Evolutionary conservation across 345 rosid species (phyloP).

Genomic region (Melaleuca alternifolia): DNA sequence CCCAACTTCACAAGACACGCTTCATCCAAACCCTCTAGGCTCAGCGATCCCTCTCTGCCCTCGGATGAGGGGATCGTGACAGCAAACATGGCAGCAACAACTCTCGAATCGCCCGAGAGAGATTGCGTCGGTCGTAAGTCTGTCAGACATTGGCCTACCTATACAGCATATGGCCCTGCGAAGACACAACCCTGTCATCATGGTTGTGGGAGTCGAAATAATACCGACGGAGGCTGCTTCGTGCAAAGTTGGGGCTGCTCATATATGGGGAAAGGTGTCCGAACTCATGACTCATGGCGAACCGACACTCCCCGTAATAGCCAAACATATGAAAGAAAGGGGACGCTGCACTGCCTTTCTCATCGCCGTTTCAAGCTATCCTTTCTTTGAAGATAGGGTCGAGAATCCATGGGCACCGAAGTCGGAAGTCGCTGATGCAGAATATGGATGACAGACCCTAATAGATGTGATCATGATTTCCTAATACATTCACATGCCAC

Average conservation of each 20-base stretch:
- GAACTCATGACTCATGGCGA: not conserved
- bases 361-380: not conserved
- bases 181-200: not conserved
- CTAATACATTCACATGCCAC: too few relatives aligned
- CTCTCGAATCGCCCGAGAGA: not conserved
- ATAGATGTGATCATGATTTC: too few relatives aligned
- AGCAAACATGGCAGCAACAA: not conserved
- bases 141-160: not conserved
- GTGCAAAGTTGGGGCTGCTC: not conserved
- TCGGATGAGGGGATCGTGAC: not conserved
- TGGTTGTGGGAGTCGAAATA: not conserved
- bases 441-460: not conserved
- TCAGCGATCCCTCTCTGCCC: not conserved
- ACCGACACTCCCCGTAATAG: not conserved
- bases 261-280: too few relatives aligned
- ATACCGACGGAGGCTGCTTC: not conserved
- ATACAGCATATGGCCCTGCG: not conserved
- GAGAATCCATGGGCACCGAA: not conserved
- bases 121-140: not conserved
- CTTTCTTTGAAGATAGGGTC: not conserved
- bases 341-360: not conserved
- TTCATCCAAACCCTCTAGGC: not conserved
- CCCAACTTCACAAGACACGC: not conserved
- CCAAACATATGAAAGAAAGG: not conserved
- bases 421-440: not conserved